Conservation (phyloP, 805 yeast genomes). For the Candida gorgasii region DNA sequence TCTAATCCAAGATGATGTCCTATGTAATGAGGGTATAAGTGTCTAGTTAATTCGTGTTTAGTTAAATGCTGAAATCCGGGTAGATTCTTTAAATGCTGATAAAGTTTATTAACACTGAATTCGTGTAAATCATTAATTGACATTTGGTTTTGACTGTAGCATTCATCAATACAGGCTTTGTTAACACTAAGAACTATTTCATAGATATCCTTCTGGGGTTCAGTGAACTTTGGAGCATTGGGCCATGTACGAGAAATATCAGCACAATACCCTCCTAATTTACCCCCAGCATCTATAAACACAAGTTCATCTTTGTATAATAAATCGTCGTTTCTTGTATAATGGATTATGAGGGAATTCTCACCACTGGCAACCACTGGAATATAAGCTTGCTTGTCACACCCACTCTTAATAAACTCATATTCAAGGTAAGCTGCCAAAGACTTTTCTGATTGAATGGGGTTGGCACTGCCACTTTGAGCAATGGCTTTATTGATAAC, state of each 20-base stretch:
- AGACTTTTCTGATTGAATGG: conserved; percentile 71
- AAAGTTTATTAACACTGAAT: conserved; percentile 58
- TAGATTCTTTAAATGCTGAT: conserved; percentile 64
- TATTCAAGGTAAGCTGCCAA: conserved; percentile 80
- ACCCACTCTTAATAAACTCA: conserved; percentile 81
- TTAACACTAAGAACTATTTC: conserved; percentile 86
- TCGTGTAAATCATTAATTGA: conserved; percentile 78
- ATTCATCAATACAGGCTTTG: conserved; percentile 69
- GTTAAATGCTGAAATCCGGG: conserved; percentile 60
- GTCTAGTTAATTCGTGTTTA: conserved; percentile 51
- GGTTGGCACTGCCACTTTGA: conserved; percentile 40
- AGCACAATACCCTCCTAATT: conserved; percentile 89
- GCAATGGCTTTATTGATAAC: conserved; percentile 85
- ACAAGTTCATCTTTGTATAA: conserved; percentile 78
- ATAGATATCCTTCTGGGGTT: conserved; percentile 81
- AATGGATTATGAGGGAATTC: conserved; percentile 89
- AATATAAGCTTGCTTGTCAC: conserved; percentile 85
- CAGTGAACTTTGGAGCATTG: conserved; percentile 67
- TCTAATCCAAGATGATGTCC: conserved; percentile 96
- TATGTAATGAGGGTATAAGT: conserved; percentile 85
- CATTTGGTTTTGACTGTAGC: conserved; percentile 52
- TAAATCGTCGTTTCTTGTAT: conserved; percentile 86
- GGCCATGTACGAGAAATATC: conserved; percentile 99
- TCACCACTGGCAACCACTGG: conserved; percentile 96
- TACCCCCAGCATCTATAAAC: conserved; percentile 93